Evolutionary conservation across 495 filamentous ascomycete genomes (phyloP).

Genomic region (Neurospora sp.): DNA sequence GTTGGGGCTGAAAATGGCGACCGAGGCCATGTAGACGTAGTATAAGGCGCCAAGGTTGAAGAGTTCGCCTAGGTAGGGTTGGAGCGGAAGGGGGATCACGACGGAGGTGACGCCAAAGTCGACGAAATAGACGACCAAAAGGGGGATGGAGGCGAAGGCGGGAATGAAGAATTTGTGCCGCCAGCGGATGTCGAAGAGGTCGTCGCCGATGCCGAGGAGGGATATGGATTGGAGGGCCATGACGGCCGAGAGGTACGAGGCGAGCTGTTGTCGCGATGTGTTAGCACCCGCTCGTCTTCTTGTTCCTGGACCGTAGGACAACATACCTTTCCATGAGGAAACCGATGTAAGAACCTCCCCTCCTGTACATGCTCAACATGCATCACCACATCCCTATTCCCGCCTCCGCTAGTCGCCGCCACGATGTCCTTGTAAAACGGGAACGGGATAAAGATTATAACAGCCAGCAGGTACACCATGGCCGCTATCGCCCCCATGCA

Average conservation of each 20-base stretch:
- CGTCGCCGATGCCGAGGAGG: constrained; percentile 87
- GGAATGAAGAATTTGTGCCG: constrained; percentile 97
- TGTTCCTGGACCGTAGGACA: neutral
- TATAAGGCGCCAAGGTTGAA: constrained; percentile 84
- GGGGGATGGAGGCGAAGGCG: constrained; percentile 83
- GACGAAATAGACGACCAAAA: constrained; percentile 95
- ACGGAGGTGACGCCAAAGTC: constrained; percentile 95
- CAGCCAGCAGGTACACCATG: constrained; percentile 74
- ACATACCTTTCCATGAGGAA: constrained; percentile 78
- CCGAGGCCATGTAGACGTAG: constrained; percentile 90
- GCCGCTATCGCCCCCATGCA: constrained; percentile 97
- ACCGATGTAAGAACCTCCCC: constrained; percentile 76
- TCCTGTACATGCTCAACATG: constrained; percentile 56
- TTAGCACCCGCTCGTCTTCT: neutral
- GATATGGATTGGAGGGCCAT: constrained; percentile 82
- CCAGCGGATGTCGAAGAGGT: constrained; percentile 97
- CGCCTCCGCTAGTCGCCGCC: constrained; percentile 86
- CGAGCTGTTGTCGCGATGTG: constrained; percentile 49
- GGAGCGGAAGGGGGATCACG: constrained; percentile 76
- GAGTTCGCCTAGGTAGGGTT: constrained; percentile 69
- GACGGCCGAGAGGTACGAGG: constrained; percentile 88
- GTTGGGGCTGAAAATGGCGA: constrained; percentile 95
- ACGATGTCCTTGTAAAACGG: constrained; percentile 98
- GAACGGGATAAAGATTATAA: constrained; percentile 91
- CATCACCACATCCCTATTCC: constrained; percentile 76